Base-by-base conservation (phyloP, 495 filamentous ascomycete species). In the Aspergillus saccharolyticus region DNA sequence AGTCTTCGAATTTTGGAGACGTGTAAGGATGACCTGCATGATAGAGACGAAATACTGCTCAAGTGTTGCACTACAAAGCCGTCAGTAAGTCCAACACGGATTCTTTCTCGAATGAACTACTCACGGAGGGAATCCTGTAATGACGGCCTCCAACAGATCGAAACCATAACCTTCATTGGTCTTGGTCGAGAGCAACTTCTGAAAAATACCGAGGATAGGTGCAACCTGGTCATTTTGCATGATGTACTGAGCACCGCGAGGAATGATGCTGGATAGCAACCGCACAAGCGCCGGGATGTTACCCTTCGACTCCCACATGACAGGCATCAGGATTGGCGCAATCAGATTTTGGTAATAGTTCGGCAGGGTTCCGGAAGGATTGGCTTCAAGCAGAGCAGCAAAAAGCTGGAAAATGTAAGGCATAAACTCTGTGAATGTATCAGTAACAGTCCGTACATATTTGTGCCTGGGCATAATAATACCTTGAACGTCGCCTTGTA, bases 351-450 rank as follows among this genome's bases (percentile, higher is more conserved):
- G 83, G 73, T 92, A 96, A 61, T 86, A 86, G 8, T 83, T 80
- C 0, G 91, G 84, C 16, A 97, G 76, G 15, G 84, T 77, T 7
- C 78, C 86, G 6, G 88, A 78, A 2, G 89, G 85, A 60, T 92
- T 89, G 24, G 86, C 80, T 73, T 96, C 91, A 2, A 97, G 83
- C 33, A 97, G 82, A 18, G 91, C 87, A 4, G 91, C 87, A 55
- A 97, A 89, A 24, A 99, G 82, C 72, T 97, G 95, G 77, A 99
- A 96, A 44, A 97, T 85, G 63, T 96, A 99, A 12, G 94, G 95
- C 61, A 88, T 86, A 70, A 97, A 99, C 74, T 99, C 95, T 90
- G 64, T 21, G 50, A 2, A 5, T 10, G 20, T n/a, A 49, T 66
- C 15, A 49, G 53, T 33, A 12, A 58, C 28, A 17, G 42, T 48